phyloP scores from a whole-genome alignment of 306 rosid species.

The Vigna radiata region DNA sequence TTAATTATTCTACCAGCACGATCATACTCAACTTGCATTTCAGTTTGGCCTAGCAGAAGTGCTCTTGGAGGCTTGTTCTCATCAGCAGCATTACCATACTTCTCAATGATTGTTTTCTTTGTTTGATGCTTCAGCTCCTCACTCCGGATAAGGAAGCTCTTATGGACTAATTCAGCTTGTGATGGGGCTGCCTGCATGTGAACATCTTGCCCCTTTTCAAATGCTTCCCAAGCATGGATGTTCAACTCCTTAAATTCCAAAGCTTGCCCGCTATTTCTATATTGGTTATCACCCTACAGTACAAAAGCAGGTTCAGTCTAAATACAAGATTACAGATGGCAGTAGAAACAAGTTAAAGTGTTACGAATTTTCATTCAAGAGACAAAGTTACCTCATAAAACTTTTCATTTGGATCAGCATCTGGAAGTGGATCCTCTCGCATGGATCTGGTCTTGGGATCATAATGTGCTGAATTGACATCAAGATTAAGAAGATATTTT shows the following conservation, averaged over 20 bases:
- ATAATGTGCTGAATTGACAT: conserved; percentile 42
- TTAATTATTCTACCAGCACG: conserved; percentile 49
- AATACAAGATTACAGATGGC: conserved; percentile 1
- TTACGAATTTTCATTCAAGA: not conserved
- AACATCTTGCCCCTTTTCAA: conserved; percentile 62
- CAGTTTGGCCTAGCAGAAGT: conserved; percentile 69
- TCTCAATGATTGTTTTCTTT: conserved; percentile 53
- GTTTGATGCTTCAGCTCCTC: conserved; percentile 66
- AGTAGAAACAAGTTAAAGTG: not conserved
- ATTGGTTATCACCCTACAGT: conserved; percentile 56
- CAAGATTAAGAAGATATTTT: conserved; percentile 49
- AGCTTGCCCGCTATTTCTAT: conserved; percentile 51
- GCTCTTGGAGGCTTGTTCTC: conserved; percentile 56
- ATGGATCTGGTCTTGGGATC: conserved; percentile 62
- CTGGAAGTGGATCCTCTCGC: conserved; percentile 81
- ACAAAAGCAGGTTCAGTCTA: not conserved
- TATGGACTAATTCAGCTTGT: conserved; percentile 50
- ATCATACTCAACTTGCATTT: conserved; percentile 70
- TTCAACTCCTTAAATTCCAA: conserved; percentile 44
- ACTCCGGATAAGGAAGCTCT: conserved; percentile 63
- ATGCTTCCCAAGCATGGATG: conserved; percentile 49
- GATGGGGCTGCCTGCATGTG: conserved; percentile 79
- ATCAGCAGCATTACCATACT: conserved; percentile 46
- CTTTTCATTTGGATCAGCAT: conserved; percentile 78
- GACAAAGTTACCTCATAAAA: conserved; percentile 55